These are phyloP conservation scores for Russula virescens DNA, from an alignment of 768 basidiomycete species.

Conservation along the genomic window DNA sequence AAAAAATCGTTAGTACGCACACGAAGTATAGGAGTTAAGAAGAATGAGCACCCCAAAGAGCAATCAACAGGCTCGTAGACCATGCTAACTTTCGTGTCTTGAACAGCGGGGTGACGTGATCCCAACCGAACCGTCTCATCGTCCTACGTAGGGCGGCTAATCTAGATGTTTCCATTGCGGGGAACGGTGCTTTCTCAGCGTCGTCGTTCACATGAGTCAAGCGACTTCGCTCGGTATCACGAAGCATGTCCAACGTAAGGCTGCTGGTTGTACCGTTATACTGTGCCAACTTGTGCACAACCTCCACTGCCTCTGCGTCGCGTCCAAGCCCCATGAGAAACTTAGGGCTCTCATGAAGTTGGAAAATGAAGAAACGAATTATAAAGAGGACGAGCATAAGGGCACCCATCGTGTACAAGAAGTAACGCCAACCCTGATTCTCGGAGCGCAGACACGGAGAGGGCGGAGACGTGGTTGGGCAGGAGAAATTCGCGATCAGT, in stretches of 20 bases:
- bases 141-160: constrained; percentile 37
- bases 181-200: constrained; percentile 18
- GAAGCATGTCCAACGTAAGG: constrained; percentile 49
- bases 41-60: constrained; percentile 42
- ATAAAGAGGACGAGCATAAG: constrained; percentile 58
- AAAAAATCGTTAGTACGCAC: neutral
- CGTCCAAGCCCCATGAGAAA: constrained; percentile 64
- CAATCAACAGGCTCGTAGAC: constrained; percentile 46
- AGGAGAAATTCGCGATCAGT: constrained; percentile 63
- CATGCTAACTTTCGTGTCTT: constrained; percentile 44
- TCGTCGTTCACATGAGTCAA: constrained; percentile 9
- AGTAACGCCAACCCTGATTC: constrained; percentile 74
- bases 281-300: constrained; percentile 55
- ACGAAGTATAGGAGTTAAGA: neutral
- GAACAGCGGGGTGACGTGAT: constrained; percentile 46
- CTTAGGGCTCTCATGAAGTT: constrained; percentile 63
- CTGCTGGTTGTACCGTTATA: constrained; percentile 49
- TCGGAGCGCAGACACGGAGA: constrained; percentile 40
- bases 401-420: constrained; percentile 67
- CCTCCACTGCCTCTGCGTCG: constrained; percentile 55
- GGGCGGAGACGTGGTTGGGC: constrained; percentile 34
- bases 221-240: constrained; percentile 17
- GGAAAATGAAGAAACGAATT: constrained; percentile 61
- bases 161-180: constrained; percentile 34
- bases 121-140: constrained; percentile 35